Evolutionary conservation across 352 stramenopile species (phyloP), one percentile per base, ranked within the genome.

Genomic region (Phytophthora chlamydospora): DNA sequence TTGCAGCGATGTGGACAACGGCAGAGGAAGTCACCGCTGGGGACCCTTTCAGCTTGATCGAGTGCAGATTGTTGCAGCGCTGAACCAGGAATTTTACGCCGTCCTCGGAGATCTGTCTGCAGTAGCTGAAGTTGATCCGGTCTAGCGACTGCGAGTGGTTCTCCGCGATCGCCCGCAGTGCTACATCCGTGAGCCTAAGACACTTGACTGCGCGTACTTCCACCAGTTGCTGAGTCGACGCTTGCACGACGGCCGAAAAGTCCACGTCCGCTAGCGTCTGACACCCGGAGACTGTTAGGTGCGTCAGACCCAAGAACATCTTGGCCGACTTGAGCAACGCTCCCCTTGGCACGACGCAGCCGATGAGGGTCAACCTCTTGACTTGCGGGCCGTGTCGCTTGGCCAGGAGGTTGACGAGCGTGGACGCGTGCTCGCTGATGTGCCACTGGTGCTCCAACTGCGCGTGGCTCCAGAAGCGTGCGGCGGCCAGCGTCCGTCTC

Each of bases 81-180:
- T 62, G 41, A 4, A 73, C 74, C 2, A 88, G 53, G 13, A 48
- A 46, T 13, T 67, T 34, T 10, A 89, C 66, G 0, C 73, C 77
- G 1, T 59, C 14, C 14, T 64, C 61, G 4, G 80, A 80, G 35
- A 90, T 63, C 12, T 86, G 67, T 44, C 80, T 71, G 54, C 78
- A 88, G 53, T 87, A 69, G 39, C 80, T 90, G 19, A 90, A 83
- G 46, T 88, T 78, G 39, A 90, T 55, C 14, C 62, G 62, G 27
- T 78, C 17, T 5, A 88, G 55, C 31, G 65, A 76, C 59, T 74
- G 39, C 0, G 58, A 69, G 35, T 88, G 76, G 38, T 54, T 44
- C 4, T 45, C 13, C 16, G 60, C 63, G 0, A 78, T 57, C 6
- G 45, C 58, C 13, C 56, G n/a, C 4, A 90, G 61, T 6, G 74